A percentile compares a stretch with the other conserved stretches of the same genome.
Conservation (phyloP, 345 rosid species). For the Gossypium bickii region DNA sequence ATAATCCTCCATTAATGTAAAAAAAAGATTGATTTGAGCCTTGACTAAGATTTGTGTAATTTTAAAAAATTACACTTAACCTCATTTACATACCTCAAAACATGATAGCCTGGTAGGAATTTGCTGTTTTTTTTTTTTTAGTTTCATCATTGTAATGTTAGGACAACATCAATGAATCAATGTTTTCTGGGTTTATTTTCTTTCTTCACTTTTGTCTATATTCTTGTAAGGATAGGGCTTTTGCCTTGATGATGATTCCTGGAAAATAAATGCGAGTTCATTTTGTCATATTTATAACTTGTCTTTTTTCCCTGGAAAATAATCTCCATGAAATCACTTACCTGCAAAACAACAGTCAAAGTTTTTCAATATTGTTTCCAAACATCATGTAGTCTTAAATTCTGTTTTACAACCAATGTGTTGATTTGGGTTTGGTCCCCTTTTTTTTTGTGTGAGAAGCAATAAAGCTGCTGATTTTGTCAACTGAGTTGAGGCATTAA, state of each 20-base stretch:
- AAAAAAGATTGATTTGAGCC: constrained; percentile 14
- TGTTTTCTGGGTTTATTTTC: constrained; percentile 15
- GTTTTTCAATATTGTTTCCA: background rate
- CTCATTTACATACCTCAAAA: constrained; percentile 23
- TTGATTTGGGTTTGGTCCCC: no score
- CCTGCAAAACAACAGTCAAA: no score
- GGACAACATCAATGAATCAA: constrained; percentile 14
- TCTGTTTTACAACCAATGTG: background rate
- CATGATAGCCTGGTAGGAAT: constrained; percentile 13
- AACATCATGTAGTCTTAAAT: background rate
- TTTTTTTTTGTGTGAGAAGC: background rate
- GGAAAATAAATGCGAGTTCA: constrained; percentile 29
- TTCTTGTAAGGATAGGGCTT: constrained; percentile 18
- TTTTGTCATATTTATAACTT: constrained; percentile 1
- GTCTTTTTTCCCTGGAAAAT: background rate
- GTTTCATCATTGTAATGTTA: constrained; percentile 20
- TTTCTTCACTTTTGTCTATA: constrained; percentile 28
- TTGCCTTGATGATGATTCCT: constrained; percentile 8
- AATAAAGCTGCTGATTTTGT: constrained; percentile 7
- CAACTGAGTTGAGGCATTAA: constrained; percentile 18
- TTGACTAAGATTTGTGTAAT: constrained; percentile 31
- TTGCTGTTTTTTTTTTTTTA: background rate
- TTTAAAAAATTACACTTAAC: constrained; percentile 29
- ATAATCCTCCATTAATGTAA: constrained; percentile 27
- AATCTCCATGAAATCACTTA: no score